Conservation (phyloP, 1,284 basidiomycete species). For the Neonothopanus nambi region DNA sequence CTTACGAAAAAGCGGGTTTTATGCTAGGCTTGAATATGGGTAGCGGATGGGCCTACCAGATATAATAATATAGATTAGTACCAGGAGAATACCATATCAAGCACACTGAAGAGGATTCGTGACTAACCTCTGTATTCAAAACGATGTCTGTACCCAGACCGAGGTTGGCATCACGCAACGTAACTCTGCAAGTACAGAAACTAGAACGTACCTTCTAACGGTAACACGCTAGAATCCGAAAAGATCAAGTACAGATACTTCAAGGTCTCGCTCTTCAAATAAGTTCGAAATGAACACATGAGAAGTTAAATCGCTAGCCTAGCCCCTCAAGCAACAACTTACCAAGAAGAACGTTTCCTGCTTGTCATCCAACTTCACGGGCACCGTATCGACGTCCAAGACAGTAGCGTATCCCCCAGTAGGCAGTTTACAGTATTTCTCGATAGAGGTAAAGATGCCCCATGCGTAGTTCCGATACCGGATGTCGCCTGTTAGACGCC, state of each 20-base stretch:
- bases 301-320: neutral
- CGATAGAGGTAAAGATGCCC: slow-evolving; percentile 76
- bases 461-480: slow-evolving; percentile 73
- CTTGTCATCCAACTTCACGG: slow-evolving; percentile 55
- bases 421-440: slow-evolving; percentile 61
- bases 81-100: no score
- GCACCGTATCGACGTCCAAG: slow-evolving; percentile 61
- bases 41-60: slow-evolving; percentile 25
- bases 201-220: slow-evolving; percentile 20
- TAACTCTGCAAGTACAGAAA: no score
- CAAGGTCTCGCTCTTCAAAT: slow-evolving; percentile 17
- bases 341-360: slow-evolving; percentile 75
- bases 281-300: neutral
- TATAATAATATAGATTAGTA: neutral
- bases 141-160: slow-evolving; percentile 18
- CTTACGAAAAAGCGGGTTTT: slow-evolving; percentile 5
- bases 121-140: slow-evolving; percentile 28
- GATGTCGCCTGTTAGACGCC: slow-evolving; percentile 64
- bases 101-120: no score
- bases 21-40: slow-evolving; percentile 26
- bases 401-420: slow-evolving; percentile 72
- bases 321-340: neutral
- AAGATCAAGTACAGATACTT: slow-evolving; percentile 29
- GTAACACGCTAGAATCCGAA: slow-evolving; percentile 22
- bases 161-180: neutral